Conservation (phyloP, 2,329 filamentous ascomycete species). For the Cadophora sp. region DNA sequence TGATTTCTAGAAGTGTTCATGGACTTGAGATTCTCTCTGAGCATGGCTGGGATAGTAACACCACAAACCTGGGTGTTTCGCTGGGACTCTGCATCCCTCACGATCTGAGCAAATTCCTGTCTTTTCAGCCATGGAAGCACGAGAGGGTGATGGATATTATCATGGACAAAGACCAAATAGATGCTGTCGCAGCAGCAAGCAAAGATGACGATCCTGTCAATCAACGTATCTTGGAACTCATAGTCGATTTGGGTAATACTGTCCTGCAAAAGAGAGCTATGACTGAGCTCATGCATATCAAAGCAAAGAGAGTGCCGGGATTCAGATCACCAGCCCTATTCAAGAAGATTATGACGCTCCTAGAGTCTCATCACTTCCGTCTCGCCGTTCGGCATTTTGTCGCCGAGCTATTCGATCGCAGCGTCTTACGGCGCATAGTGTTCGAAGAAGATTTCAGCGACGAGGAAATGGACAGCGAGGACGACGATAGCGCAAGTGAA, state of each 20-base stretch:
- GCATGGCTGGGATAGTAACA: constrained; percentile 91
- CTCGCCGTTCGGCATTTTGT: constrained; percentile 88
- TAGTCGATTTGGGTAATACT: constrained; percentile 90
- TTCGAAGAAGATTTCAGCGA: constrained; percentile 64
- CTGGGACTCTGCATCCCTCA: constrained; percentile 87
- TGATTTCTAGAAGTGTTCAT: constrained; percentile 91
- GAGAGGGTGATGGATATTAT: constrained; percentile 41
- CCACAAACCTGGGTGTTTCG: constrained; percentile 81
- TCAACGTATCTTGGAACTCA: constrained; percentile 79
- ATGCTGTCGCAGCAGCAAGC: constrained; percentile 52
- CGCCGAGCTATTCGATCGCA: constrained; percentile 92
- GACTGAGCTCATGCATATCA: constrained; percentile 80
- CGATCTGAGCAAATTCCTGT: constrained; percentile 79
- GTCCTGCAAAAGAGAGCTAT: constrained; percentile 90
- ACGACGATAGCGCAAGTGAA: constrained; percentile 50
- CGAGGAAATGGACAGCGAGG: constrained; percentile 49
- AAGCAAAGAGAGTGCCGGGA: constrained; percentile 73
- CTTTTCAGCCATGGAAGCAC: constrained; percentile 65
- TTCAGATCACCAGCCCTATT: constrained; percentile 83
- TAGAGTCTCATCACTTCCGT: constrained; percentile 90
- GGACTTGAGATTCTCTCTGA: constrained; percentile 91
- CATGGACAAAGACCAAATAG: constrained; percentile 53
- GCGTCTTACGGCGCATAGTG: constrained; percentile 83
- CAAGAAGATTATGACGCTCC: constrained; percentile 80
- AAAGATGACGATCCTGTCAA: constrained; percentile 67